Conservation (phyloP, 495 filamentous ascomycete species). For the Choiromyces venosus region DNA sequence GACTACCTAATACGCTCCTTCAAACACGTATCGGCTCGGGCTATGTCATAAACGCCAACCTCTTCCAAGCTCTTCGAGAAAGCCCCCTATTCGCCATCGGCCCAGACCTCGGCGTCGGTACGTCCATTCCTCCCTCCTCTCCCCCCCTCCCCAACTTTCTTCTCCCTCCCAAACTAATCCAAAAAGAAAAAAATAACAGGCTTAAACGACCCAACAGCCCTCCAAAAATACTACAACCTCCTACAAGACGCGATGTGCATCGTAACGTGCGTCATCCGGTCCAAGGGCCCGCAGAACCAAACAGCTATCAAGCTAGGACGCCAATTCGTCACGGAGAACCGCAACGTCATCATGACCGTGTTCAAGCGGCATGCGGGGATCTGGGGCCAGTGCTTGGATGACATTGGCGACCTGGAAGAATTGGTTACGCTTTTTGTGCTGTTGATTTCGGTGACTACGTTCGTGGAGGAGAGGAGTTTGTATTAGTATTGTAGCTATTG, state of each 20-base stretch:
- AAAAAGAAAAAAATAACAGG: too few species aligned
- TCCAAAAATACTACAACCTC: slow-evolving; percentile 75
- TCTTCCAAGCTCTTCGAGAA: slow-evolving; percentile 72
- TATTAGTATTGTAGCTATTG: too few species aligned
- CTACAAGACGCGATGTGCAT: slow-evolving; percentile 73
- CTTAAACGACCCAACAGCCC: slow-evolving; percentile 63
- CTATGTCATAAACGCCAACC: slow-evolving; percentile 73
- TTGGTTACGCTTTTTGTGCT: slow-evolving; percentile 56
- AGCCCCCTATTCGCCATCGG: slow-evolving; percentile 82
- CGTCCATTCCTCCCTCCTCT: too few species aligned
- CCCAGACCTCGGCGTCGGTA: slow-evolving; percentile 78
- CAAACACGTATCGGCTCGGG: slow-evolving; percentile 73
- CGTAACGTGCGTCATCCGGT: slow-evolving; percentile 69
- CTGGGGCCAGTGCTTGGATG: slow-evolving; percentile 51
- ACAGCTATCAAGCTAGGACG: slow-evolving; percentile 67
- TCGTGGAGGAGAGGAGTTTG: too few species aligned
- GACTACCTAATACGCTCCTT: slow-evolving; percentile 57
- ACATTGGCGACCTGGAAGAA: slow-evolving; percentile 47
- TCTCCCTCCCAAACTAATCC: too few species aligned
- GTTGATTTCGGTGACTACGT: slow-evolving; percentile 54
- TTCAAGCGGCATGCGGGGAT: slow-evolving; percentile 84
- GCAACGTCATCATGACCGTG: slow-evolving; percentile 71
- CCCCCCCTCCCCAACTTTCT: too few species aligned
- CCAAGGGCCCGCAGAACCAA: slow-evolving; percentile 72
- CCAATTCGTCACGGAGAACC: slow-evolving; percentile 70